Conservation (phyloP, 768 basidiomycete genomes). For the Auriscalpium orientale region DNA sequence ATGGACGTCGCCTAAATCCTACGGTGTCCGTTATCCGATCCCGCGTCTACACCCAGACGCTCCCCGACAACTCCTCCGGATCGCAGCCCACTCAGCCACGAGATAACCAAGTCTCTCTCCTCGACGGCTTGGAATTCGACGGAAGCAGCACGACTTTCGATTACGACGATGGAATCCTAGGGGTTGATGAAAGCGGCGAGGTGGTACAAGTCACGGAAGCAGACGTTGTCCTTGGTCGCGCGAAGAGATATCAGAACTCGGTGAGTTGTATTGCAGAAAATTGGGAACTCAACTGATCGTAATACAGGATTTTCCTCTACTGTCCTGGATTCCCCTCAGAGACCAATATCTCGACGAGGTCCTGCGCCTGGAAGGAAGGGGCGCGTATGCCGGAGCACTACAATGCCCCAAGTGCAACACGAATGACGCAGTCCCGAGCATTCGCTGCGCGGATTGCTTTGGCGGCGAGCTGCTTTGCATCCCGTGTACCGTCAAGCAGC, state of each 20-base stretch:
- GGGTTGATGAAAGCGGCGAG: not conserved
- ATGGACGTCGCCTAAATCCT: no score
- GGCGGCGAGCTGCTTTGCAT: not conserved
- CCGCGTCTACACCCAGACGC: no score
- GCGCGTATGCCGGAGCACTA: not conserved
- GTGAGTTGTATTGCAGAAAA: not conserved
- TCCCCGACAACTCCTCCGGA: no score
- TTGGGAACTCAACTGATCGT: no score
- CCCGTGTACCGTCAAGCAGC: not conserved
- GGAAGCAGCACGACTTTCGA: no score
- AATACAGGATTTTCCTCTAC: not conserved
- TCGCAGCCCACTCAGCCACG: no score
- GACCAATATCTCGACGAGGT: not conserved
- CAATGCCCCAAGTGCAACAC: not conserved
- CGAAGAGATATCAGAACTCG: not conserved
- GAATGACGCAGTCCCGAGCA: not conserved
- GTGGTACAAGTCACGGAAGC: not conserved
- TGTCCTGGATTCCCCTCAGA: not conserved
- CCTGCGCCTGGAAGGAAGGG: not conserved
- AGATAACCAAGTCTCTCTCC: no score
- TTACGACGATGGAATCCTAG: not conserved
- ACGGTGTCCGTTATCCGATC: no score
- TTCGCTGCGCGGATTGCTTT: not conserved
- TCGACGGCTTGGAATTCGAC: no score
- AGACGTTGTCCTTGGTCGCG: not conserved